A percentile compares a stretch with the other conserved stretches of the same genome.
These are phyloP conservation scores for Amphichorda felina DNA, from an alignment of 2,329 filamentous ascomycete species.

Conservation along the genomic window DNA sequence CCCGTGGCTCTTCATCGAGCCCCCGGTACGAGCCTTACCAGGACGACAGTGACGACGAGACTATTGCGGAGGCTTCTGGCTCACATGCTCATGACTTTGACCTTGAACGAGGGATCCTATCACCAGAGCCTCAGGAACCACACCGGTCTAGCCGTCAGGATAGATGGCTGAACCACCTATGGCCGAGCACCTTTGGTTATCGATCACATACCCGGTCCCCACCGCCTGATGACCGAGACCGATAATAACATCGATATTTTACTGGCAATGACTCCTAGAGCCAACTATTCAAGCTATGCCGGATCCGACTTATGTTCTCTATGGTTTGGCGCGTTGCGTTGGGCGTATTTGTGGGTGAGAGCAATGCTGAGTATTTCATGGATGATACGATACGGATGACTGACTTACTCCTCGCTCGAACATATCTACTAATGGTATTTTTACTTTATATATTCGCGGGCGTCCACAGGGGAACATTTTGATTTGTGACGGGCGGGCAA, in stretches of 20 bases:
- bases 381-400: too few relatives aligned
- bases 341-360: neutral
- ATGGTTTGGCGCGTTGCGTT: neutral
- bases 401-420: too few relatives aligned
- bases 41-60: conserved; percentile 37
- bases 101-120: conserved; percentile 28
- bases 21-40: conserved; percentile 42
- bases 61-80: conserved; percentile 21
- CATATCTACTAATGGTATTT: too few relatives aligned
- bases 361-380: too few relatives aligned
- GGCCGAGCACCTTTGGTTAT: conserved; percentile 2
- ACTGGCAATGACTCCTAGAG: too few relatives aligned
- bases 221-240: neutral
- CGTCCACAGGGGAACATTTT: too few relatives aligned
- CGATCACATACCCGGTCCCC: neutral
- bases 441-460: too few relatives aligned
- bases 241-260: too few relatives aligned
- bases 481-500: too few relatives aligned
- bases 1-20: conserved; percentile 37
- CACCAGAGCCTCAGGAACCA: conserved; percentile 7
- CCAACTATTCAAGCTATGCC: too few relatives aligned
- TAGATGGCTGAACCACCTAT: conserved; percentile 21
- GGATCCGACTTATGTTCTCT: neutral
- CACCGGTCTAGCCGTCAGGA: conserved; percentile 13
- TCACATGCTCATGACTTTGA: conserved; percentile 20